Conservation (phyloP, 768 basidiomycete genomes). For the Amanita rimosa region DNA sequence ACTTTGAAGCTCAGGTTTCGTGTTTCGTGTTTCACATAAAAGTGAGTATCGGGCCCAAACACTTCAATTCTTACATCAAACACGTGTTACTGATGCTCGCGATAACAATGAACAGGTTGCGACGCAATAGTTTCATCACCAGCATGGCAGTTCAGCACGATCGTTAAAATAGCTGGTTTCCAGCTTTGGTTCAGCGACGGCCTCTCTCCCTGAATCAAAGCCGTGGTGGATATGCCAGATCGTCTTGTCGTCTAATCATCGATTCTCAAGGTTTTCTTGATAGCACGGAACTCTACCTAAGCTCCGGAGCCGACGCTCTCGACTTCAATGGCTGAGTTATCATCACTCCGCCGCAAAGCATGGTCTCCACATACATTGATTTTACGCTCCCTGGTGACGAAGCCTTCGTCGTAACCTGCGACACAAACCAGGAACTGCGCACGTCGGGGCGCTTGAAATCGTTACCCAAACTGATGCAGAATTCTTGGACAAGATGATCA, state of each 20-base stretch:
- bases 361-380: background rate
- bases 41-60: too few relatives aligned
- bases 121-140: too few relatives aligned
- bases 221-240: background rate
- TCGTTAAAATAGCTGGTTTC: background rate
- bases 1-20: too few relatives aligned
- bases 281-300: background rate
- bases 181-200: conserved; percentile 1
- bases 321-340: background rate
- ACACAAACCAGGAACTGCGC: too few relatives aligned
- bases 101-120: too few relatives aligned
- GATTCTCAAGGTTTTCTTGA: background rate
- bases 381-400: background rate
- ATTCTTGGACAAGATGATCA: background rate
- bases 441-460: background rate
- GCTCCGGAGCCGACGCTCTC: background rate
- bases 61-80: too few relatives aligned
- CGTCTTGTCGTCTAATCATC: background rate
- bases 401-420: background rate
- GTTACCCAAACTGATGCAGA: background rate
- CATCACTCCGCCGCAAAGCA: background rate
- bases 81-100: too few relatives aligned
- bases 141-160: background rate
- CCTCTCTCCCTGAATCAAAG: background rate
- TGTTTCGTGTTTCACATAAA: too few relatives aligned